These are phyloP conservation scores for Agarophyton chilense DNA, from an alignment of 23 red algal species.

Conservation along the genomic window DNA sequence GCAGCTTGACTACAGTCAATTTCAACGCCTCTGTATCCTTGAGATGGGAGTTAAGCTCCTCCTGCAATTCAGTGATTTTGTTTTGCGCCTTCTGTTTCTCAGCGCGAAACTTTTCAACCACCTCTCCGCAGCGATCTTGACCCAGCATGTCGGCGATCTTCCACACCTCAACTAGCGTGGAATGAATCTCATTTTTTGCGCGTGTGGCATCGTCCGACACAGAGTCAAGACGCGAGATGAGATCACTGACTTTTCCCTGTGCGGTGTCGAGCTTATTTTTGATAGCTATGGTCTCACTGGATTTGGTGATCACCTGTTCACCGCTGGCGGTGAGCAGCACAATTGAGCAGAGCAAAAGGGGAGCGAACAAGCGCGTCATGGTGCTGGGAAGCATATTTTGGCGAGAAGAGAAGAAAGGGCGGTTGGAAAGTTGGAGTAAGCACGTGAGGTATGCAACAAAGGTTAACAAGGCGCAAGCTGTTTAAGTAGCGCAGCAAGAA, in stretches of 20 bases:
- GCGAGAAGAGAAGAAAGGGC: background rate
- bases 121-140: conserved; percentile 66
- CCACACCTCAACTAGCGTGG: conserved; percentile 76
- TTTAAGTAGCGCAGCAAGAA: too few species aligned
- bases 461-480: too few species aligned
- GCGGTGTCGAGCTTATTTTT: conserved; percentile 63
- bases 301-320: background rate
- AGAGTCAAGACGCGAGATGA: conserved; percentile 70
- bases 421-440: background rate
- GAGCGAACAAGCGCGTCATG: background rate
- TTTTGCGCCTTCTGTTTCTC: conserved; percentile 39
- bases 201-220: conserved; percentile 71
- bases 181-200: conserved; percentile 83
- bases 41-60: conserved; percentile 6
- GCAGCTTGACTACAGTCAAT: background rate
- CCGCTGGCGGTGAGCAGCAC: background rate
- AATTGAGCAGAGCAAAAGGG: background rate
- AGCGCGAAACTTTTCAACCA: conserved; percentile 47
- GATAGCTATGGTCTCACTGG: conserved; percentile 64
- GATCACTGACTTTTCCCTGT: conserved; percentile 63
- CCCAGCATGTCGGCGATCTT: conserved; percentile 67
- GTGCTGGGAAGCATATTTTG: background rate
- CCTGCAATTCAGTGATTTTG: conserved; percentile 19
- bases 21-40: conserved; percentile 37
- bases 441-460: too few species aligned